Percentiles rank a stretch among this genome's conserved stretches.
These are phyloP conservation scores for Penicillium flavigenum DNA, from an alignment of 495 filamentous ascomycete genomes.

Conservation along the genomic window DNA sequence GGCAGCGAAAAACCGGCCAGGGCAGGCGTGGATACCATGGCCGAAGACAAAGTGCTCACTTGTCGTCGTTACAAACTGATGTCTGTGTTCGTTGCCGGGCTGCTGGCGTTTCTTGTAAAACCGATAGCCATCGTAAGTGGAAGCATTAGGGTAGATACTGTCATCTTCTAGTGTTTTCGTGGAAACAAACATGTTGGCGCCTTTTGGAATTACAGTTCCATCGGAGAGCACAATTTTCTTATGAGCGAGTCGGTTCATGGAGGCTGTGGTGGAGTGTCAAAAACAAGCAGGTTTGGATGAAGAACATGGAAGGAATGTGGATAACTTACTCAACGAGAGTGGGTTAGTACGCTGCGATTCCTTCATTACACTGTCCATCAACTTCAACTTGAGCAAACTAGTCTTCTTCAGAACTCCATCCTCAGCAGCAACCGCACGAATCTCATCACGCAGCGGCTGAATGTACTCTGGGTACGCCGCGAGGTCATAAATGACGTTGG, in stretches of 20 bases:
- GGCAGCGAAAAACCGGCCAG: constrained; percentile 53
- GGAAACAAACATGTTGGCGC: constrained; percentile 38
- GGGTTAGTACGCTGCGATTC: constrained; percentile 38
- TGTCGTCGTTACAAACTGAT: constrained; percentile 48
- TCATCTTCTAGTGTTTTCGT: constrained; percentile 36
- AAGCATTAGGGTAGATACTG: constrained; percentile 41
- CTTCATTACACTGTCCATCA: constrained; percentile 49
- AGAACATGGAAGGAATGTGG: not conserved
- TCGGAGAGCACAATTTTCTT: constrained; percentile 35
- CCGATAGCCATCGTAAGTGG: constrained; percentile 47
- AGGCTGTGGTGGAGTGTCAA: constrained; percentile 26
- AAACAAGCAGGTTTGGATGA: not conserved
- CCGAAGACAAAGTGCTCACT: constrained; percentile 48
- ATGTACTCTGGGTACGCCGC: constrained; percentile 38
- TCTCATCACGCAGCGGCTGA: constrained; percentile 40
- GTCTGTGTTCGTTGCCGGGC: constrained; percentile 41
- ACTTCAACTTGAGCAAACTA: constrained; percentile 48
- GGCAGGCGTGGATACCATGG: constrained; percentile 53
- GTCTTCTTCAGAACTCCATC: constrained; percentile 48
- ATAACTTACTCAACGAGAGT: constrained; percentile 35
- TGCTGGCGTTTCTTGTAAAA: constrained; percentile 46
- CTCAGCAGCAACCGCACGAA: constrained; percentile 31
- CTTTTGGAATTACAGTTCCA: constrained; percentile 36
- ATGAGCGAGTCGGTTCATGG: constrained; percentile 43
- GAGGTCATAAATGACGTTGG: constrained; percentile 45